Conservation (phyloP, 2,329 filamentous ascomycete genomes). For the Emmonsiellopsis sp. region DNA sequence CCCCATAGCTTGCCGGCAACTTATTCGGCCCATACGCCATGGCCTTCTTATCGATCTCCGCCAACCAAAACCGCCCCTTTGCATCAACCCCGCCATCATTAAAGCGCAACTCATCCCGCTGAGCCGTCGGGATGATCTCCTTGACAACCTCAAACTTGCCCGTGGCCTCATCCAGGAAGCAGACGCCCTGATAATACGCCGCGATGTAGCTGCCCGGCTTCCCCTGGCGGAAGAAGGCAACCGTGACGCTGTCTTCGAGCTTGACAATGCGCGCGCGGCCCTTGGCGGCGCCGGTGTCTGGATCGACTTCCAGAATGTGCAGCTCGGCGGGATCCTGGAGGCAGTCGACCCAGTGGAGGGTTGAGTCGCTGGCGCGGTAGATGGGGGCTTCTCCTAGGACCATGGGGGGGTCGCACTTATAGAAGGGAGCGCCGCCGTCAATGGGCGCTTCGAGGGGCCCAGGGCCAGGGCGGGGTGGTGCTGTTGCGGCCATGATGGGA, state of each 20-base stretch:
- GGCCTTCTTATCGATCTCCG: slow-evolving; percentile 47
- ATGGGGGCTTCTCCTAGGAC: slow-evolving; percentile 24
- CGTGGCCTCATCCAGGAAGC: slow-evolving; percentile 27
- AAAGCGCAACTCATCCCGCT: slow-evolving; percentile 40
- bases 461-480: slow-evolving; percentile 1
- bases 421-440: slow-evolving; percentile 11
- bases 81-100: slow-evolving; percentile 82
- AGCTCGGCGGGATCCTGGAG: slow-evolving; percentile 21
- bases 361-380: slow-evolving; percentile 22
- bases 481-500: neutral
- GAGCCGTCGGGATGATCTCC: slow-evolving; percentile 25
- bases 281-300: slow-evolving; percentile 19
- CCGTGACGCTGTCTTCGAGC: slow-evolving; percentile 27
- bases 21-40: slow-evolving; percentile 35
- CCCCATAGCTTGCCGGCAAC: slow-evolving; percentile 20
- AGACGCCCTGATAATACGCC: slow-evolving; percentile 31
- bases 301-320: slow-evolving; percentile 25
- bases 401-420: slow-evolving; percentile 16
- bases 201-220: slow-evolving; percentile 29
- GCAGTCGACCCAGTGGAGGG: slow-evolving; percentile 25
- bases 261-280: slow-evolving; percentile 19
- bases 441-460: slow-evolving; percentile 8
- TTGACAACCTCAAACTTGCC: slow-evolving; percentile 26
- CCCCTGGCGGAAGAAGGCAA: slow-evolving; percentile 24
- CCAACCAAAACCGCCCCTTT: slow-evolving; percentile 66